Evolutionary conservation across 345 rosid species (phyloP), one percentile per base, ranked within the genome.

Genomic region (Mangifera indica): DNA sequence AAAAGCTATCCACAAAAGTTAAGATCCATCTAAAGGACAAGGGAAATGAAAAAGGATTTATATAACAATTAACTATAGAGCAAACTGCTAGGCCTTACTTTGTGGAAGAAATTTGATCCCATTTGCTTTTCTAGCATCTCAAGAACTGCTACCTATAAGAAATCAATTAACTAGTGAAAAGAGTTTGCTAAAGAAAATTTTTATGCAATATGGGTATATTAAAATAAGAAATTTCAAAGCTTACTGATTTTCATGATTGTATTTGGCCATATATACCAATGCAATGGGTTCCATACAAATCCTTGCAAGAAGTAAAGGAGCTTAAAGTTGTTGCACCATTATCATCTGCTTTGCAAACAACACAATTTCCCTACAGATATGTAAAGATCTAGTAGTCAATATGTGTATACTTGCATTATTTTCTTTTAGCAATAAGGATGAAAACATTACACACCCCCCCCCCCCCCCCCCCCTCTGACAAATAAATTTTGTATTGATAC

Each of bases 51-150:
- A 34, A 37, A 37, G 42, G 9, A 37, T 37, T 37, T 6, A 37
- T 61, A 40, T 57, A 61, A 46, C 17, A 9, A 40, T 18, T 18
- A 25, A 56, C 69, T 51, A 74, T 15, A 68, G 69, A n/a, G 57
- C 61, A 73, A 51, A 51, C 59, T 52, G 65, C 70, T 49, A 57
- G 76, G 67, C 25, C 88, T 78, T 87, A 95, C 99, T 82, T 88
- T 92, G 48, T 92, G 87, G 78, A 95, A 95, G 70, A 87, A 89
- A 75, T 95, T 97, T 1, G 99, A 93, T 63, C 99, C 99, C 99
- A 95, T 92, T 81, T 95, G 99, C 87, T 95, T 95, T 84, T 95
- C 99, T 85, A 95, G 72, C 96, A 95, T 90, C 83, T 95, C 98
- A 80, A 95, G 88, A 74, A 90, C 85, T 61, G 99, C 93, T 67